Evolutionary conservation across 2,329 filamentous ascomycete genomes (phyloP).

Genomic region (Aspergillus hiratsukae): DNA sequence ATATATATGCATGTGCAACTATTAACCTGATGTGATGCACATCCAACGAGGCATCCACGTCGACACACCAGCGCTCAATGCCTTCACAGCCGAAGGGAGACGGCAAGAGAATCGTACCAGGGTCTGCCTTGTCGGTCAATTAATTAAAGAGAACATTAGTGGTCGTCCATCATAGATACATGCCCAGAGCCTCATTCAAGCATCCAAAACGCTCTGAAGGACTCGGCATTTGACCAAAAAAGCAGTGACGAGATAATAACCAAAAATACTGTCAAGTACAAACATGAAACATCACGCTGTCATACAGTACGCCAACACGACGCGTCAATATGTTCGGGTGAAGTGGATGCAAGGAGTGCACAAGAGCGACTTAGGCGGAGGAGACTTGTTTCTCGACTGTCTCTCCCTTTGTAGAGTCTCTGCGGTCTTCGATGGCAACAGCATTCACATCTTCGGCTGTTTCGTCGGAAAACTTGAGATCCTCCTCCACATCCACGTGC

Average conservation of each 20-base stretch:
- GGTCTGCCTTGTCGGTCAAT: neutral
- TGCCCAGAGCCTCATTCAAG: neutral
- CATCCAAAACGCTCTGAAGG: neutral
- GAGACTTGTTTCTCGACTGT: slow-evolving; percentile 6
- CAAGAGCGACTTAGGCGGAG: neutral
- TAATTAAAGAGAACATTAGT: neutral
- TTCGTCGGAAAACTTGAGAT: slow-evolving; percentile 81
- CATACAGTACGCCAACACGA: neutral
- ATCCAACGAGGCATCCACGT: neutral
- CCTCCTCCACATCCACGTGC: slow-evolving; percentile 73
- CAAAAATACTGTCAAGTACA: neutral
- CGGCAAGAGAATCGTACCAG: neutral
- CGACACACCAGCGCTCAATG: neutral
- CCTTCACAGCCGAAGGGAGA: neutral
- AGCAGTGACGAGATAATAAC: neutral
- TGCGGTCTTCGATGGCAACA: slow-evolving; percentile 14
- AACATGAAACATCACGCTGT: neutral
- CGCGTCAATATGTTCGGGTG: neutral
- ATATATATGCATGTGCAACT: neutral
- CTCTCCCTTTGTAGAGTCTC: slow-evolving; percentile 16
- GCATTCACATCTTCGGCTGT: slow-evolving; percentile 64
- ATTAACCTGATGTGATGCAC: neutral
- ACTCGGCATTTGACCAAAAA: neutral
- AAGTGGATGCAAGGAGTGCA: neutral
- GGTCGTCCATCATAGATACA: neutral